phyloP scores from a whole-genome alignment of 352 stramenopile genomes.

The Pythium vanterpoolii region DNA sequence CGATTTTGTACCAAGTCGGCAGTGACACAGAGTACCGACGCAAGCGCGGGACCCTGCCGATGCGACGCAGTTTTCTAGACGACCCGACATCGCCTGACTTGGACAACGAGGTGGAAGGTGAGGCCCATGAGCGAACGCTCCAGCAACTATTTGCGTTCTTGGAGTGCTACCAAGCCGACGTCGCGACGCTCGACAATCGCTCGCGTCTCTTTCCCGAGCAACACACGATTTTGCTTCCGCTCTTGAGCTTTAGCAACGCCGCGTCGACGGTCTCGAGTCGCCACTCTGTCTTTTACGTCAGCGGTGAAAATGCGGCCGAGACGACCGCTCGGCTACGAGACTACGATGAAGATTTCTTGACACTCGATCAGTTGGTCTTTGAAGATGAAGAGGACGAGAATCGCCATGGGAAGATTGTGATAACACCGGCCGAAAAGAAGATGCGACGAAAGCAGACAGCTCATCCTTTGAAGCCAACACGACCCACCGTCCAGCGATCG shows the following conservation, averaged over 20 bases:
- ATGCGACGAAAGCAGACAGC: background rate
- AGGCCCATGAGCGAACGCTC: conserved; percentile 12
- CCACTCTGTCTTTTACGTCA: conserved; percentile 20
- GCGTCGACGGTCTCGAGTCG: conserved; percentile 9
- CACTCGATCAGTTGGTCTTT: conserved; percentile 25
- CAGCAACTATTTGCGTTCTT: conserved; percentile 34
- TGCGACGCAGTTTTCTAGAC: conserved; percentile 16
- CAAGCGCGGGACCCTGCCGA: conserved; percentile 13
- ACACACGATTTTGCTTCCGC: conserved; percentile 28
- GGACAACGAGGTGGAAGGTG: background rate
- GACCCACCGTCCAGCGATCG: background rate
- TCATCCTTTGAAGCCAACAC: background rate
- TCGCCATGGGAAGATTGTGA: background rate
- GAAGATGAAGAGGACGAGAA: background rate
- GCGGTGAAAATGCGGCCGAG: background rate
- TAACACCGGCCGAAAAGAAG: background rate
- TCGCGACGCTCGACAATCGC: conserved; percentile 23
- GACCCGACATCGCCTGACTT: background rate
- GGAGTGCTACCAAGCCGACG: conserved; percentile 27
- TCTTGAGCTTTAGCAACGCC: conserved; percentile 26
- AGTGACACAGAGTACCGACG: conserved; percentile 12
- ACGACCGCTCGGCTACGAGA: background rate
- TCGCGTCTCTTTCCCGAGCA: conserved; percentile 33
- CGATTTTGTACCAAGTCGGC: conserved; percentile 12
- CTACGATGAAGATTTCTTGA: conserved; percentile 20